Conservation (phyloP, 805 yeast species). For the Cyberlindnera mrakii region DNA sequence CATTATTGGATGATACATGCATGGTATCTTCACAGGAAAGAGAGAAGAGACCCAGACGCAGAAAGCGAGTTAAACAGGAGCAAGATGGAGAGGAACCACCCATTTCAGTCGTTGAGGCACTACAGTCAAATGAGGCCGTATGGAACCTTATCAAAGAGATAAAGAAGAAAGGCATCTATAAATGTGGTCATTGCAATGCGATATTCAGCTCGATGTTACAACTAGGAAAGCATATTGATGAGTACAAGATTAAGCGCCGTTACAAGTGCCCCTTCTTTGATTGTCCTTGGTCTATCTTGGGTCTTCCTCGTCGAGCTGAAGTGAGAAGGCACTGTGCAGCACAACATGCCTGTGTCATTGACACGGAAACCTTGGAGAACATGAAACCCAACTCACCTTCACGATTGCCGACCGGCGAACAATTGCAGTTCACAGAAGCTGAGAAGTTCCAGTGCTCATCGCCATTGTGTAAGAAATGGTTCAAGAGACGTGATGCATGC, state of each 20-base stretch:
- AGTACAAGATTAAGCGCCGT: conserved; percentile 30
- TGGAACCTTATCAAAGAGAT: conserved; percentile 26
- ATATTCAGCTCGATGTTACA: conserved; percentile 32
- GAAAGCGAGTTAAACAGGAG: background rate
- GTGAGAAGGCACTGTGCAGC: conserved; percentile 44
- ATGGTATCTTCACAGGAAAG: background rate
- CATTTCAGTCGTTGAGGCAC: conserved; percentile 17
- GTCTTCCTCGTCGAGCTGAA: conserved; percentile 43
- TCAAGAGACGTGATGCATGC: conserved; percentile 48
- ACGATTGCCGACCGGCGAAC: background rate
- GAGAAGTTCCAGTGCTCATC: conserved; percentile 23
- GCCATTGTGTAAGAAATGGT: conserved; percentile 38
- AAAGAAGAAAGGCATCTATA: conserved; percentile 37
- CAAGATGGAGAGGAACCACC: background rate
- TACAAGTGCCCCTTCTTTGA: conserved; percentile 39
- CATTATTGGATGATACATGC: too few species aligned
- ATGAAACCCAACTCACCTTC: background rate
- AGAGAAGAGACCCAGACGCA: background rate
- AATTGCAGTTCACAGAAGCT: background rate
- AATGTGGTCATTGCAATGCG: conserved; percentile 41
- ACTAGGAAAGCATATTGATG: conserved; percentile 40
- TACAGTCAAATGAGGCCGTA: conserved; percentile 22
- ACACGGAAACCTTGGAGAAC: background rate
- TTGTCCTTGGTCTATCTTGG: conserved; percentile 45
- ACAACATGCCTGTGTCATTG: conserved; percentile 29